These are phyloP conservation scores for Gossypium stocksii DNA, from an alignment of 345 rosid genomes.

Conservation along the genomic window DNA sequence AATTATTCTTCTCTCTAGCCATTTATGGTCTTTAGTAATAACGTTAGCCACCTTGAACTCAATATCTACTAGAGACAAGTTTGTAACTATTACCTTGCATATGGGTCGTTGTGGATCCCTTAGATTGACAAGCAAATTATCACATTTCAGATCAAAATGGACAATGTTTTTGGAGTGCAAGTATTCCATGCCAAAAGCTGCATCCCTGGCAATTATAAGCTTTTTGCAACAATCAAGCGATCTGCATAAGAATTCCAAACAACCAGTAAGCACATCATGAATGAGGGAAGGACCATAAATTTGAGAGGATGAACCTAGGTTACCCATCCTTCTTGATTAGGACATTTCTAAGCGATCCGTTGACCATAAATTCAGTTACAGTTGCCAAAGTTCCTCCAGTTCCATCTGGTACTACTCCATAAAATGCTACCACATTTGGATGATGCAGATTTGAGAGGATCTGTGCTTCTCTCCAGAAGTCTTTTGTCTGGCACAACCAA, in stretches of 20 bases:
- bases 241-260: constrained; percentile 29
- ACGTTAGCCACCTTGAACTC: background rate
- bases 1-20: background rate
- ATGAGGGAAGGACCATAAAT: background rate
- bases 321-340: constrained; percentile 58
- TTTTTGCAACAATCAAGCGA: constrained; percentile 46
- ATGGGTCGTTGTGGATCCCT: constrained; percentile 65
- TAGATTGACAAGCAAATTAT: constrained; percentile 56
- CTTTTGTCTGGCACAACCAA: constrained; percentile 39
- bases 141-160: constrained; percentile 69
- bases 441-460: constrained; percentile 71
- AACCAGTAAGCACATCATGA: constrained; percentile 1
- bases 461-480: constrained; percentile 78
- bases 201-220: constrained; percentile 65
- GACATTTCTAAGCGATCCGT: constrained; percentile 67
- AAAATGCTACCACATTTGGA: constrained; percentile 72
- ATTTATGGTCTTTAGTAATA: constrained; percentile 4
- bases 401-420: constrained; percentile 70
- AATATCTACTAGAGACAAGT: background rate
- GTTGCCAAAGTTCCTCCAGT: constrained; percentile 66
- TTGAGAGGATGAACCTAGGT: background rate
- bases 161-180: constrained; percentile 62
- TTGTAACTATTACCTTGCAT: constrained; percentile 45
- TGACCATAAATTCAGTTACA: constrained; percentile 71
- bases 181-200: constrained; percentile 82